phyloP scores from a whole-genome alignment of 2,329 filamentous ascomycete genomes.

The Graphiopsis chlorocephala region DNA sequence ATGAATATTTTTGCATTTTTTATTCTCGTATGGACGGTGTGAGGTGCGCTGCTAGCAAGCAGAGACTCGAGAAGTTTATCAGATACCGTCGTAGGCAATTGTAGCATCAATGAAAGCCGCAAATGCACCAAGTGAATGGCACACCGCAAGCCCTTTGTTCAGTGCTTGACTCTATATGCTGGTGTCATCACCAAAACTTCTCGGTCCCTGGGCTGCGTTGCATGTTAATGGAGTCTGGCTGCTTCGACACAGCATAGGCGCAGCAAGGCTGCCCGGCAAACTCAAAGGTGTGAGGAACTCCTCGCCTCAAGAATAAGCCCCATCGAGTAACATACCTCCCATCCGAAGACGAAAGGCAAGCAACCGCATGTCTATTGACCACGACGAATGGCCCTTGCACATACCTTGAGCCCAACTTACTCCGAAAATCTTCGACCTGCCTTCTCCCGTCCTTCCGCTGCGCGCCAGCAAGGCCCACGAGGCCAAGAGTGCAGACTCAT shows the following conservation, averaged over 20 bases:
- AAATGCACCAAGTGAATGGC: slow-evolving; percentile 45
- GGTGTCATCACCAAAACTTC: slow-evolving; percentile 77
- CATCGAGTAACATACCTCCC: slow-evolving; percentile 86
- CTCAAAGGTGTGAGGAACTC: slow-evolving; percentile 57
- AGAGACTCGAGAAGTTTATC: slow-evolving; percentile 35
- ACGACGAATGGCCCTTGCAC: slow-evolving; percentile 76
- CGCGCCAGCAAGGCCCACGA: slow-evolving; percentile 34
- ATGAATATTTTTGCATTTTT: background rate
- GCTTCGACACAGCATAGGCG: slow-evolving; percentile 64
- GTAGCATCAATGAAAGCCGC: slow-evolving; percentile 33
- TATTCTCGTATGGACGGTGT: slow-evolving; percentile 1
- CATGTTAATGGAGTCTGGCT: slow-evolving; percentile 54
- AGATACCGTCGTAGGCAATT: slow-evolving; percentile 48
- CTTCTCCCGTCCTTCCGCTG: slow-evolving; percentile 35
- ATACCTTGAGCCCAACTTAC: slow-evolving; percentile 44
- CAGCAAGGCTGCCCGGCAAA: slow-evolving; percentile 37
- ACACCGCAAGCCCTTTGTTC: slow-evolving; percentile 52
- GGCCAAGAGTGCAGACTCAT: slow-evolving; percentile 68
- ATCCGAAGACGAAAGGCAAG: slow-evolving; percentile 35
- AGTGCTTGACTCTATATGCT: slow-evolving; percentile 99
- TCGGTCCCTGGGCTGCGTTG: slow-evolving; percentile 23
- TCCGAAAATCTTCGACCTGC: slow-evolving; percentile 34
- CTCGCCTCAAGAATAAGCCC: slow-evolving; percentile 99
- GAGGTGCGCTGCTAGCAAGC: slow-evolving; percentile 11
- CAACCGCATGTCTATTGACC: slow-evolving; percentile 99